Base-by-base conservation (phyloP, 306 rosid genomes). In the Trifolium fragiferum region DNA sequence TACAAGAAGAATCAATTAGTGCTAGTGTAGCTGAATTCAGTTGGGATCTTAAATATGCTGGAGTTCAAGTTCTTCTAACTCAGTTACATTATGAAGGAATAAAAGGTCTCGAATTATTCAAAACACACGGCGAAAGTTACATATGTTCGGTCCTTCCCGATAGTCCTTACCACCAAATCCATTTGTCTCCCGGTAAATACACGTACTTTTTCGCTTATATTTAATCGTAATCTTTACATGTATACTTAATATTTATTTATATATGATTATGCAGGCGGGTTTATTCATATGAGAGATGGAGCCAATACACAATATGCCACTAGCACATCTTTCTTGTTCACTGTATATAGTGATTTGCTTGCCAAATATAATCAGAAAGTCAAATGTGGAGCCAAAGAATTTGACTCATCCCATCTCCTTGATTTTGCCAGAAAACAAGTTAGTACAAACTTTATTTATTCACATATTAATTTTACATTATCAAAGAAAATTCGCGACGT, bases 11-110 rank as follows among this genome's bases (percentile, higher is more conserved):
- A 35, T 3, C 86, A 61, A 88, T 90, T 10, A 87, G 88, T 74
- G 97, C 88, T 4, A 20, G 14, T 27, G 98, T 94, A 2, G 51
- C 86, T 7, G 98, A 91, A 75, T 94, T 94, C 47, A 94, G 97
- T 67, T 94, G 98, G 98, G 98, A 94, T 62, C 96, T 94, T 37
- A 91, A 94, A 78, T 94, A 90, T 74, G 96, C 97, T 6, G 97
- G 98, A 70, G 92, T 91, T 61, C 97, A 91, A 88, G 55, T 90
- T 80, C 85, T 94, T 66, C 86, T 94, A 2, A 77, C 69, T 30
- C 84, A 91, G 97, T 70, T 89, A 41, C 82, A 73, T 84, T 86
- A 77, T 23, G 75, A 83, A 50, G 98, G 98, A 76, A 73, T 60
- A 2, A 75, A 83, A 47, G 21, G 76, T 20, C 58, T 94, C 2